Conservation (phyloP, 495 filamentous ascomycete species). For the Melanomma pulvis-pyrius region DNA sequence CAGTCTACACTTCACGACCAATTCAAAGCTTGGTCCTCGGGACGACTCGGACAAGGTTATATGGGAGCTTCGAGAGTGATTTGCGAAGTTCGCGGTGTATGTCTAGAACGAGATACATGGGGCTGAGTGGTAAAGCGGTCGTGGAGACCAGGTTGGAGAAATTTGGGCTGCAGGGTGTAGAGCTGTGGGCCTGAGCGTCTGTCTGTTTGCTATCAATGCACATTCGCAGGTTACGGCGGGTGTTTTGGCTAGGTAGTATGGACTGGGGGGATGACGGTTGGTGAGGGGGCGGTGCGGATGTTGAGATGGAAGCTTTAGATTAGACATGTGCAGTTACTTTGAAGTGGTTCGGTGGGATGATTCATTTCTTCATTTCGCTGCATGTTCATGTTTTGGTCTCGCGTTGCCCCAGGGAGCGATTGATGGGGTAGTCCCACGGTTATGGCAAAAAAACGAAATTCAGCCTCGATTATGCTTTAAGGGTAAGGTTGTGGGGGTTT, state of each 20-base stretch:
- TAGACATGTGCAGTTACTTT: neutral
- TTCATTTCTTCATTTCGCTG: no score
- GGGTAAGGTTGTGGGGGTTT: no score
- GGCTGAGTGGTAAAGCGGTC: neutral
- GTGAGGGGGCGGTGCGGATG: neutral
- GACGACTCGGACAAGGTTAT: slow-evolving; percentile 20
- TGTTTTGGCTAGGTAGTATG: slow-evolving; percentile 22
- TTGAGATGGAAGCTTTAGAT: neutral
- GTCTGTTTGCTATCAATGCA: slow-evolving; percentile 25
- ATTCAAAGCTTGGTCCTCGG: neutral
- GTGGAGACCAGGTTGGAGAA: slow-evolving; percentile 30
- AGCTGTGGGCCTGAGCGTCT: slow-evolving; percentile 32
- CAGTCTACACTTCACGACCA: slow-evolving; percentile 2
- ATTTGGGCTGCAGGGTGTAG: slow-evolving; percentile 17
- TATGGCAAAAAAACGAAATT: no score
- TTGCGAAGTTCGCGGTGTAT: slow-evolving; percentile 14
- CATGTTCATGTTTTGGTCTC: no score
- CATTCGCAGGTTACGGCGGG: slow-evolving; percentile 25
- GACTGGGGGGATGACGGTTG: slow-evolving; percentile 6
- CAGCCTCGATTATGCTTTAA: no score
- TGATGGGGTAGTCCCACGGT: no score
- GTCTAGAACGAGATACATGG: slow-evolving; percentile 31
- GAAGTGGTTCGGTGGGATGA: neutral
- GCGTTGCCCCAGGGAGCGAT: no score
- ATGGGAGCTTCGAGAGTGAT: slow-evolving; percentile 4